Base-by-base conservation (phyloP, 257 asterid genomes). In the Nicotiana benthamiana region DNA sequence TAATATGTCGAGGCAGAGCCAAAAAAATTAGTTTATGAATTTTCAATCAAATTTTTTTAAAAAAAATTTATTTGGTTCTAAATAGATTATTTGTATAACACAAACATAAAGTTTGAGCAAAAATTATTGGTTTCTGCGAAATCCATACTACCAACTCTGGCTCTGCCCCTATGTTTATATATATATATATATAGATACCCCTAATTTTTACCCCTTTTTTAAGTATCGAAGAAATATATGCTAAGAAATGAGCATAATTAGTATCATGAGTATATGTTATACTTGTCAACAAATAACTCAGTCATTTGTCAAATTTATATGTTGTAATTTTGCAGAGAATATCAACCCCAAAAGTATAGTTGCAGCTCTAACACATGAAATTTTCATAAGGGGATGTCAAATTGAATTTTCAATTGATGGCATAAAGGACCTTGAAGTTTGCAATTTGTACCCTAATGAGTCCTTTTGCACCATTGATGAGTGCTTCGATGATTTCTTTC, bases 341-440 rank as follows among this genome's bases (percentile, higher is more conserved):
- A 62, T 81, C n/a, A 79, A 82, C 13, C 87, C 89, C 60, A 40
- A 34, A 80, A 86, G 87, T 57, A 27, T 84, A 10, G 89, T 84
- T 56, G 87, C 89, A 75, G 60, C 89, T 3, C 80, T 86, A 67
- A 86, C 89, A 40, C 87, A 86, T 52, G 89, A 86, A 16, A 86
- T 86, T 20, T 86, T 86, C 84, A 81, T 86, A 27, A 86, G 75
- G 74, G 87, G 87, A 5, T 82, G 87, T 74, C 88, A 85, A 54
- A 57, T 59, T 63, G 81, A 81, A 46, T 85, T 85, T 64, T 27
- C 79, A 0, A 28, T 70, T 10, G 86, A 83, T 36, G 84, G 84
- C 15, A 56, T 59, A 6, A 52, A 76, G 74, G 84, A 85, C 43
- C 51, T 81, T 53, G 88, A 85, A 62, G 80, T 80, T 2, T 68